Base-by-base conservation (phyloP, 1,284 basidiomycete genomes). In the Tilletia setariae region DNA sequence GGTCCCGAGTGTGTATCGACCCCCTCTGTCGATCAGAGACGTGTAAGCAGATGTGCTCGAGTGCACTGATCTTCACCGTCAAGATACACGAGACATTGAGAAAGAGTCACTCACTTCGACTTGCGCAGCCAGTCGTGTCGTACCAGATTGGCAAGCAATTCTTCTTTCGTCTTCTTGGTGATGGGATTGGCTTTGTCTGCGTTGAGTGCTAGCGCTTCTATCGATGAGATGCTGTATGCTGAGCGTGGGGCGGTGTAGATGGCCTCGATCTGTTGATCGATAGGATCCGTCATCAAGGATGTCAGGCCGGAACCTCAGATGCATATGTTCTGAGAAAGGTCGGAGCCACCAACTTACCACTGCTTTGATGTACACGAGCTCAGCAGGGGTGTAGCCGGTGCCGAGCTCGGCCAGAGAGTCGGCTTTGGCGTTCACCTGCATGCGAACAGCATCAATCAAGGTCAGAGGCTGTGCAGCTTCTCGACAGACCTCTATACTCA, bases 191-290 rank as follows among this genome's bases (percentile, higher is more conserved):
- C 35, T 11, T 40, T 40, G 15, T 61, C 56, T 32, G 56, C 23
- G 15, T 32, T 19, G 25, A 65, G 7, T 42, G 49, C 46, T 44
- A 92, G 84, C 0, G 92, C 91, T 2, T 88, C 89, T 30, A 91
- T 83, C 1, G 90, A 90, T 0, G 90, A 89, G 2, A 93, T 85
- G 4, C 89, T 91, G 80, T 86, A 94, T 0, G 89, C 85, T 75
- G 90, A 87, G 51, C 87, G 86, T 8, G 89, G 88, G 9, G 92
- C 90, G 15, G 90, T 86, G 86, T 93, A 90, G 76, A 94, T 93
- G 84, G 90, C 90, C 76, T 93, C 90, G 51, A 94, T 86, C 92
- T 94, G 69, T 16, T 30, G 16, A 11, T 7, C 30, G 30, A 63
- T 2, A 19, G 6, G 32, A 42, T 19, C 8, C n/a, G 7, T 9